These are phyloP conservation scores for Tardiomyces blankii DNA, from an alignment of 1,139 yeast species.

Conservation along the genomic window DNA sequence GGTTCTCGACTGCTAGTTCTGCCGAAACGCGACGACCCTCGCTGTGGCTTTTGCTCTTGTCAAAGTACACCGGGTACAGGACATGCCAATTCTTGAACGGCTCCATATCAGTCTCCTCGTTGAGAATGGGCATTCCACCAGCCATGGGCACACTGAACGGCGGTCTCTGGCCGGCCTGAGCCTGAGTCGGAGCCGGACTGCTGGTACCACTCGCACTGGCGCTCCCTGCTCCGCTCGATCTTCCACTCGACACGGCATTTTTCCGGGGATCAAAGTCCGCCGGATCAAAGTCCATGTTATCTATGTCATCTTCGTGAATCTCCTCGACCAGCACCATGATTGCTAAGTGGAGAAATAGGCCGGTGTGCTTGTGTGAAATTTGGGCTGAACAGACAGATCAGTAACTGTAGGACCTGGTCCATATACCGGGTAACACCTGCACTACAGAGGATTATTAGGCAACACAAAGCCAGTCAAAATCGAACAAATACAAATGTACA, in stretches of 20 bases:
- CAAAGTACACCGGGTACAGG: conserved; percentile 89
- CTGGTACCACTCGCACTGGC: not conserved
- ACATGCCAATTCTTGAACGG: conserved; percentile 60
- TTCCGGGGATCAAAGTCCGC: conserved; percentile 74
- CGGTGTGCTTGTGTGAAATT: too few species aligned
- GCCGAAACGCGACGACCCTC: conserved; percentile 75
- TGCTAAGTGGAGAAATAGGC: too few species aligned
- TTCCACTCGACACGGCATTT: conserved; percentile 4
- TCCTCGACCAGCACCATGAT: conserved; percentile 71
- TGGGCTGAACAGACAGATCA: too few species aligned
- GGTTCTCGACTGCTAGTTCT: conserved; percentile 67
- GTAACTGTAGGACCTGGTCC: too few species aligned
- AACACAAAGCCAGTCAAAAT: too few species aligned
- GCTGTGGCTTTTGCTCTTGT: conserved; percentile 57
- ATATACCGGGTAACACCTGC: too few species aligned
- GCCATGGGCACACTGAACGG: not conserved
- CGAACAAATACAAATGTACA: too few species aligned
- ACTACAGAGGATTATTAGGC: too few species aligned
- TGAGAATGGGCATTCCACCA: not conserved
- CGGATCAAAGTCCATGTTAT: conserved; percentile 83
- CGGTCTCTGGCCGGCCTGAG: not conserved
- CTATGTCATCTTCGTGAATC: conserved; percentile 76
- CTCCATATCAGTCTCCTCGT: conserved; percentile 18
- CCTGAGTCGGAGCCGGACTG: not conserved
- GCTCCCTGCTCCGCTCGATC: conserved; percentile 2